These are phyloP conservation scores for Pelagophyceae sp. DNA, from an alignment of 352 stramenopile species.

Conservation along the genomic window DNA sequence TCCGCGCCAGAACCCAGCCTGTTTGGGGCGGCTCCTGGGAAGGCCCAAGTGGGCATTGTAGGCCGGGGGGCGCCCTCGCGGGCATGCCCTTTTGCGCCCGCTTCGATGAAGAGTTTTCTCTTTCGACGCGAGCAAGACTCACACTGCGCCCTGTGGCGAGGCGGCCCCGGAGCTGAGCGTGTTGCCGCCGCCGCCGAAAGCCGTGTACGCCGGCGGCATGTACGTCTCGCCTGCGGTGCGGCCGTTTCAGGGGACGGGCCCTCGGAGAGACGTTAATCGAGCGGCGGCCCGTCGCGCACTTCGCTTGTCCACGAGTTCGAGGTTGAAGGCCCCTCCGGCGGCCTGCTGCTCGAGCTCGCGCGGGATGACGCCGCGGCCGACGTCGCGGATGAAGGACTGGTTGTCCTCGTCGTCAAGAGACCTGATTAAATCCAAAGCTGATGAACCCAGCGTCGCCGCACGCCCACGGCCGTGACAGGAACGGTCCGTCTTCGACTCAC, in stretches of 20 bases:
- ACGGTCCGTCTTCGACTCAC: background rate
- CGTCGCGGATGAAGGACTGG: background rate
- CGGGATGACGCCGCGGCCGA: background rate
- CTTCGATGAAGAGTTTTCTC: too few relatives aligned
- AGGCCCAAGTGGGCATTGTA: too few relatives aligned
- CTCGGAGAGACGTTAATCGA: too few relatives aligned
- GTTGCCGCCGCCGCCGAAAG: slow-evolving; percentile 68
- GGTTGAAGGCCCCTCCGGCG: background rate
- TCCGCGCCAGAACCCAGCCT: too few relatives aligned
- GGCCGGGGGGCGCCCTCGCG: too few relatives aligned
- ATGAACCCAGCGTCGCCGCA: background rate
- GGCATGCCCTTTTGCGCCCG: too few relatives aligned
- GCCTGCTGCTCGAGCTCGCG: slow-evolving; percentile 8
- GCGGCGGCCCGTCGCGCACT: too few relatives aligned
- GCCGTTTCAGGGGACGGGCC: too few relatives aligned
- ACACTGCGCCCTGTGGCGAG: background rate
- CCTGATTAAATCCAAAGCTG: background rate
- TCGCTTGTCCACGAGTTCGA: slow-evolving; percentile 58
- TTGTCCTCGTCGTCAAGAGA: background rate
- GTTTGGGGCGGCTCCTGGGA: slow-evolving; percentile 29
- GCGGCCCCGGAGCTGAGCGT: slow-evolving; percentile 49
- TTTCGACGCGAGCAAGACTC: too few relatives aligned
- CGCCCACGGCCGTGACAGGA: background rate
- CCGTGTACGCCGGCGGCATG: slow-evolving; percentile 64
- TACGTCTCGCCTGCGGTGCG: too few relatives aligned